Percentiles rank a stretch among this genome's conserved stretches.
Evolutionary conservation across 768 basidiomycete genomes (phyloP).

Genomic region (Lyophyllum atratum): DNA sequence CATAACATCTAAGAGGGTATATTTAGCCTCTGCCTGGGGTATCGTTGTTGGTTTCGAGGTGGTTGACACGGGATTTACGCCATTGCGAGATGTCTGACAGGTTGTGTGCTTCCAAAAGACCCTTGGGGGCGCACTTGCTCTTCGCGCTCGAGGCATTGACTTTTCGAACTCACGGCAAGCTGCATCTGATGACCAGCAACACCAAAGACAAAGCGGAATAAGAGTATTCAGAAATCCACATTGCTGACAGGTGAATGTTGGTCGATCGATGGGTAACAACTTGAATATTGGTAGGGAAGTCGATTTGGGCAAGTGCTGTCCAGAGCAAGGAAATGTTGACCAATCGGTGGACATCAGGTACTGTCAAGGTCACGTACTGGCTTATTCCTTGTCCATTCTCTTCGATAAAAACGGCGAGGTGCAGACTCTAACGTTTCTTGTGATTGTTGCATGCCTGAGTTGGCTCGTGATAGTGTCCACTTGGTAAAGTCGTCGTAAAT

Average conservation of each 20-base stretch:
- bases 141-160: slow-evolving; percentile 36
- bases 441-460: slow-evolving; percentile 1
- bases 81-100: neutral
- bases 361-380: slow-evolving; percentile 26
- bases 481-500: neutral
- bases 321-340: slow-evolving; percentile 3
- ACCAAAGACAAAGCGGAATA: slow-evolving; percentile 53
- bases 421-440: neutral
- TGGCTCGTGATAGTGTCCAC: neutral
- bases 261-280: slow-evolving; percentile 39
- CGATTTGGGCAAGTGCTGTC: slow-evolving; percentile 44
- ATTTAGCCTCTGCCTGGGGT: neutral
- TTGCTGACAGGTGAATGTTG: slow-evolving; percentile 44
- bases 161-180: slow-evolving; percentile 41
- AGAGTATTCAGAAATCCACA: slow-evolving; percentile 51
- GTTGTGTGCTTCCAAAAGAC: slow-evolving; percentile 16
- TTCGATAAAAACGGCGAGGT: slow-evolving; percentile 34
- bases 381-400: slow-evolving; percentile 46
- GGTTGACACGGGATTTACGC: neutral
- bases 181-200: slow-evolving; percentile 46
- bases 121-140: slow-evolving; percentile 31
- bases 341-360: slow-evolving; percentile 1
- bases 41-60: neutral
- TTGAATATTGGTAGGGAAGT: slow-evolving; percentile 48
- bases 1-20: neutral